Evolutionary conservation across 1,284 basidiomycete species (phyloP).

Genomic region (Cutaneotrichosporon sp.): DNA sequence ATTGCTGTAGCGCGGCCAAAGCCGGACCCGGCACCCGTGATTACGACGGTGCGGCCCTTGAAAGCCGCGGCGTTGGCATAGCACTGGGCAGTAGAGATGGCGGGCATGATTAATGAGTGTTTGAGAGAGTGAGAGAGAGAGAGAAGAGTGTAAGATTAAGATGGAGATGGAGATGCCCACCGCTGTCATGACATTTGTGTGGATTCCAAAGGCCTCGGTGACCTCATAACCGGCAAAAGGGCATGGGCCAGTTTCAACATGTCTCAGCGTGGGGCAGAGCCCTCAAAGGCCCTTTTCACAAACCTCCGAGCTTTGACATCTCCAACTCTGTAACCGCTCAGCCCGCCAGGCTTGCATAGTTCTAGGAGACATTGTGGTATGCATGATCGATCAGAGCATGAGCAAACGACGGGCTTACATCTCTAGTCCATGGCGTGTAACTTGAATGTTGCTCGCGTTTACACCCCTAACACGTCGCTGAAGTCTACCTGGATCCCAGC

Average conservation of each 20-base stretch:
- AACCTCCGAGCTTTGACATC: background rate
- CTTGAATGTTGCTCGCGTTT: too few relatives aligned
- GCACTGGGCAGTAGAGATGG: conserved; percentile 18
- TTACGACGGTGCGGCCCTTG: conserved; percentile 17
- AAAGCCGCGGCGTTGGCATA: conserved; percentile 45
- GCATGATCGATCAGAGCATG: too few relatives aligned
- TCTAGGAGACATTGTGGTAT: too few relatives aligned
- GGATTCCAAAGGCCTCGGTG: background rate
- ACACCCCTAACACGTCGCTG: too few relatives aligned
- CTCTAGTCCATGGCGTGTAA: too few relatives aligned
- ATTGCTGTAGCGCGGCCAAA: conserved; percentile 24
- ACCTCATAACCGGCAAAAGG: background rate
- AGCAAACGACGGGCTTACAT: too few relatives aligned
- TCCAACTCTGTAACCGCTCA: too few relatives aligned
- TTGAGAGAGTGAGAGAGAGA: background rate
- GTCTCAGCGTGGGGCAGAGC: background rate
- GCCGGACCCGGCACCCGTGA: conserved; percentile 24
- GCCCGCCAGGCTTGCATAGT: too few relatives aligned
- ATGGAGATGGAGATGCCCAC: background rate
- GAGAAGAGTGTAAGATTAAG: background rate
- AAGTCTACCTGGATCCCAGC: too few relatives aligned
- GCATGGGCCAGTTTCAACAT: background rate
- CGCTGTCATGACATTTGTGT: background rate
- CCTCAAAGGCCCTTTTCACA: background rate
- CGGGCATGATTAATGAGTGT: conserved; percentile 16